Conservation (phyloP, 148 eudicot species). For the Persicaria maculosa region DNA sequence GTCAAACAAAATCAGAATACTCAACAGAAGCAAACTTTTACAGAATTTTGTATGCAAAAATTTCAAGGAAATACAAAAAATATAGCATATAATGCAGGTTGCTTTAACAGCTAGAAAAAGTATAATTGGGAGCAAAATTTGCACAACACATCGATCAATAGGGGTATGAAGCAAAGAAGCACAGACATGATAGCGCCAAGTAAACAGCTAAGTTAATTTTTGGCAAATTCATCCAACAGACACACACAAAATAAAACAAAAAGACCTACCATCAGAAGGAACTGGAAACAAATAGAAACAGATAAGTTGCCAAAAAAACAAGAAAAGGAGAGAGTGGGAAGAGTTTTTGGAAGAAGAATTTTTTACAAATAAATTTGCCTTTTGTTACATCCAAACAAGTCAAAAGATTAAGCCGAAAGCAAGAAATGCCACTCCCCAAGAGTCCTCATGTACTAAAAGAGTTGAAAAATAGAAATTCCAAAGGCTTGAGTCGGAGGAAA, state of each 20-base stretch:
- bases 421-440: background rate
- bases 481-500: background rate
- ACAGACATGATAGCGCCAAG: background rate
- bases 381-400: background rate
- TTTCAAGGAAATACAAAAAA: background rate
- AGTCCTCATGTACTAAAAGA: background rate
- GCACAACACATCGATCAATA: background rate
- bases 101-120: background rate
- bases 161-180: background rate
- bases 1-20: background rate
- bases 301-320: background rate
- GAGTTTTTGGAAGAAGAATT: background rate
- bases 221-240: background rate
- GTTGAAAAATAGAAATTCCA: background rate
- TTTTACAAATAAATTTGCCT: constrained; percentile 2
- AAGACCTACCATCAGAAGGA: background rate
- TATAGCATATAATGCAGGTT: background rate
- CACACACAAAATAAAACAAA: background rate
- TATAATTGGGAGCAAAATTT: background rate
- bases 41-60: background rate
- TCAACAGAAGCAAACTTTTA: constrained; percentile 1
- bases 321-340: background rate
- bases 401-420: constrained; percentile 8
- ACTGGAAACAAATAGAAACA: background rate
- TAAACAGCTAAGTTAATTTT: background rate